Evolutionary conservation across 768 basidiomycete species (phyloP).

Genomic region (Amanita brunnescens): DNA sequence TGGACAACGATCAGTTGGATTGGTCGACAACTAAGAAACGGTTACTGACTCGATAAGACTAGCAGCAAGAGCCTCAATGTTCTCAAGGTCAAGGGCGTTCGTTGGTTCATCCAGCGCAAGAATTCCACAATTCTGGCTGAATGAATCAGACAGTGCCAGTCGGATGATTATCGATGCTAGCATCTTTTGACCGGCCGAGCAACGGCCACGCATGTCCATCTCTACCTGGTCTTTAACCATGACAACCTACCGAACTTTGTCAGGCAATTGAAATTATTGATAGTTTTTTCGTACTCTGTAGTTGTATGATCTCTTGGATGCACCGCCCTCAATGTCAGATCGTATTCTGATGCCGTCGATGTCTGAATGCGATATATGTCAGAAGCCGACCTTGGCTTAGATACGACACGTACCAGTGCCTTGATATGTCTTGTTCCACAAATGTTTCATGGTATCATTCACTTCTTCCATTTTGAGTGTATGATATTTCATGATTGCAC

Average conservation of each 20-base stretch:
- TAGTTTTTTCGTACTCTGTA: conserved; percentile 60
- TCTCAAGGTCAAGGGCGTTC: conserved; percentile 92
- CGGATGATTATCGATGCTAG: conserved; percentile 97
- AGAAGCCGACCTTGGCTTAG: background rate
- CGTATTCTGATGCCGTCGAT: conserved; percentile 96
- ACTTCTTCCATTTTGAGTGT: conserved; percentile 98
- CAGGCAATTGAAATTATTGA: conserved; percentile 7
- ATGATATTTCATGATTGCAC: conserved; percentile 99
- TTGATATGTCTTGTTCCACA: conserved; percentile 99
- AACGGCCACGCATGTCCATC: conserved; percentile 99
- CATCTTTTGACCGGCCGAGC: conserved; percentile 98
- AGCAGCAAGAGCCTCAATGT: conserved; percentile 87
- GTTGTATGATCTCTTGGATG: conserved; percentile 91
- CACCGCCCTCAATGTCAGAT: conserved; percentile 87
- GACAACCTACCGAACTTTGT: conserved; percentile 58
- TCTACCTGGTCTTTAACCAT: conserved; percentile 99
- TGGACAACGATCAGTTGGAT: conserved; percentile 22
- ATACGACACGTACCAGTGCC: conserved; percentile 66
- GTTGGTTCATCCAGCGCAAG: conserved; percentile 97
- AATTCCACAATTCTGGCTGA: conserved; percentile 96
- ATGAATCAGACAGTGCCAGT: conserved; percentile 93
- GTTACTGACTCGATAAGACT: conserved; percentile 81
- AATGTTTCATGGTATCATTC: conserved; percentile 92
- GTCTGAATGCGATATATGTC: conserved; percentile 41
- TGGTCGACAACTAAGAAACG: background rate